Percentiles rank a stretch among this genome's conserved stretches.
These are phyloP conservation scores for Rhododendron henanense DNA, from an alignment of 148 eudicot genomes.

Conservation along the genomic window DNA sequence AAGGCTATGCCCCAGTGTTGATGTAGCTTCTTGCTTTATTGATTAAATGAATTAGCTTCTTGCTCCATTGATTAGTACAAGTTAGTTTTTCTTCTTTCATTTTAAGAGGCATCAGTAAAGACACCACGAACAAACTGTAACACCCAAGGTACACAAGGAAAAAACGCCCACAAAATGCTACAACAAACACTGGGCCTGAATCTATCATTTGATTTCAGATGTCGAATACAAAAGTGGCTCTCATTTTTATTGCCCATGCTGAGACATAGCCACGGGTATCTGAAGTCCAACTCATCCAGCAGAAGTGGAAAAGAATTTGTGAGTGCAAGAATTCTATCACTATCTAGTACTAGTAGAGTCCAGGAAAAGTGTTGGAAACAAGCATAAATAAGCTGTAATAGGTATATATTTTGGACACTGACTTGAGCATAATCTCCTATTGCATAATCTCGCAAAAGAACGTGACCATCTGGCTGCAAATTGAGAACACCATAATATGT, in stretches of 20 bases:
- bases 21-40: neutral
- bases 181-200: neutral
- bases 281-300: neutral
- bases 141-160: neutral
- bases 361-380: neutral
- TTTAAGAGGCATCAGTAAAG: neutral
- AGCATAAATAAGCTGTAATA: neutral
- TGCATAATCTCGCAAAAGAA: slow-evolving; percentile 46
- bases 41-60: too few species aligned
- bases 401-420: neutral
- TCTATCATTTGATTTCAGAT: neutral
- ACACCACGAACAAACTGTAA: neutral
- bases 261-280: neutral
- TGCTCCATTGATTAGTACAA: neutral
- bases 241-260: neutral
- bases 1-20: neutral
- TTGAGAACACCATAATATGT: neutral
- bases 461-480: slow-evolving; percentile 39
- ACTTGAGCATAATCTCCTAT: slow-evolving; percentile 49
- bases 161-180: neutral
- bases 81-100: neutral
- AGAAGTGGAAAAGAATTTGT: neutral
- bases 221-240: neutral
- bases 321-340: neutral
- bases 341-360: neutral